A percentile compares a stretch with the other conserved stretches of the same genome.
These are phyloP conservation scores for Claviceps pazoutovae DNA, from an alignment of 2,329 filamentous ascomycete species.

Conservation along the genomic window DNA sequence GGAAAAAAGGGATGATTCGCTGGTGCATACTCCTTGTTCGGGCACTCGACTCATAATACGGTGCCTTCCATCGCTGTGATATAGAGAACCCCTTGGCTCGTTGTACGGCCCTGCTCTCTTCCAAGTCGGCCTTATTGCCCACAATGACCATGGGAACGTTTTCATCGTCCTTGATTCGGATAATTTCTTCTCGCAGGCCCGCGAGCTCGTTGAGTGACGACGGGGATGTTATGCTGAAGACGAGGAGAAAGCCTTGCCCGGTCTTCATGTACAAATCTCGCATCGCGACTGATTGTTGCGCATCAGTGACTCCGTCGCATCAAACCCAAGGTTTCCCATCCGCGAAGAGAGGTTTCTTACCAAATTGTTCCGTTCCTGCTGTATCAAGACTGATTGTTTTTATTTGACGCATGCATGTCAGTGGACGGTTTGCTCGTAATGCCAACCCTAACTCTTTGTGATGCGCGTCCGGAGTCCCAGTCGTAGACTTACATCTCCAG, in stretches of 20 bases:
- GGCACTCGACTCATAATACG: conserved; percentile 84
- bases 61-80: conserved; percentile 77
- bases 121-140: conserved; percentile 81
- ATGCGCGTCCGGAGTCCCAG: not conserved
- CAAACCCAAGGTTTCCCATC: not conserved
- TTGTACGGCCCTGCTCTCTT: conserved; percentile 69
- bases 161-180: conserved; percentile 80
- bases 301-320: not conserved
- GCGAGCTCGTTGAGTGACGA: conserved; percentile 73
- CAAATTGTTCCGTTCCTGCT: conserved; percentile 84
- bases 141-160: conserved; percentile 79
- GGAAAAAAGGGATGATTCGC: not conserved
- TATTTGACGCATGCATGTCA: conserved; percentile 9
- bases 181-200: conserved; percentile 75
- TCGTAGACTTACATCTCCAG: conserved; percentile 65
- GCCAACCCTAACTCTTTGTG: conserved; percentile 5
- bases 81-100: conserved; percentile 69
- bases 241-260: conserved; percentile 79
- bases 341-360: conserved; percentile 33
- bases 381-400: conserved; percentile 55
- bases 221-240: conserved; percentile 79
- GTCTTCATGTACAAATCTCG: conserved; percentile 87
- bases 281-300: conserved; percentile 36
- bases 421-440: not conserved
- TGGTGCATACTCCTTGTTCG: conserved; percentile 46